Percentiles rank a stretch among this genome's conserved stretches.
These are phyloP conservation scores for Stephanodiscus minutulus DNA, from an alignment of 108 stramenopile genomes.

Conservation along the genomic window DNA sequence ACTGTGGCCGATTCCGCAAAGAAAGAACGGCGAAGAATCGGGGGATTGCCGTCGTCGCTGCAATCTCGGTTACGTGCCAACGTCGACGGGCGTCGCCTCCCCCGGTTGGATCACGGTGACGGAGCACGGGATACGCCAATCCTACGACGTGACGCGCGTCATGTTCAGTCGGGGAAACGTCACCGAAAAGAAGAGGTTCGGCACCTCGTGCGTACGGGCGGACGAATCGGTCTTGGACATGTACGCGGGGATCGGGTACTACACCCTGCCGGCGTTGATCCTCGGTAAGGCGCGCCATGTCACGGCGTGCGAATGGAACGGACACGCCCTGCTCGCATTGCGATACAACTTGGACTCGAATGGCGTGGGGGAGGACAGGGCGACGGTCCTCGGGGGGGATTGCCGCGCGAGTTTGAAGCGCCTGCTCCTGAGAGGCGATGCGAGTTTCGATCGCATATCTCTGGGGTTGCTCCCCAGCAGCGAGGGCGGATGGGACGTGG, in stretches of 20 bases:
- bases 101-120: constrained; percentile 91
- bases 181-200: constrained; percentile 92
- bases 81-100: constrained; percentile 49
- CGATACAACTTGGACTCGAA: constrained; percentile 79
- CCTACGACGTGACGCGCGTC: constrained; percentile 89
- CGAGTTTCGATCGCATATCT: constrained; percentile 82
- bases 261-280: constrained; percentile 87
- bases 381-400: constrained; percentile 79
- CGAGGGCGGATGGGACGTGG: constrained; percentile 89
- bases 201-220: constrained; percentile 56
- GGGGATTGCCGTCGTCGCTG: constrained; percentile 22
- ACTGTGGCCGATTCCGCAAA: constrained; percentile 55
- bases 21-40: constrained; percentile 8
- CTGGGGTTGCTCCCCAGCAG: constrained; percentile 93
- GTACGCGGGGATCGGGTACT: constrained; percentile 98
- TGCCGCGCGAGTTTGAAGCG: constrained; percentile 53
- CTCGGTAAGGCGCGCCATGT: constrained; percentile 74
- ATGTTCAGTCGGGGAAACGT: constrained; percentile 97
- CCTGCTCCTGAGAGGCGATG: not conserved
- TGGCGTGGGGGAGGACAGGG: constrained; percentile 60
- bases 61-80: constrained; percentile 32
- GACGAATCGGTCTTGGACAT: constrained; percentile 89
- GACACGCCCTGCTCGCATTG: constrained; percentile 76
- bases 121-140: constrained; percentile 88
- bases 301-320: constrained; percentile 93